phyloP scores from a whole-genome alignment of 805 yeast genomes.

The Maudiozyma barnettii region DNA sequence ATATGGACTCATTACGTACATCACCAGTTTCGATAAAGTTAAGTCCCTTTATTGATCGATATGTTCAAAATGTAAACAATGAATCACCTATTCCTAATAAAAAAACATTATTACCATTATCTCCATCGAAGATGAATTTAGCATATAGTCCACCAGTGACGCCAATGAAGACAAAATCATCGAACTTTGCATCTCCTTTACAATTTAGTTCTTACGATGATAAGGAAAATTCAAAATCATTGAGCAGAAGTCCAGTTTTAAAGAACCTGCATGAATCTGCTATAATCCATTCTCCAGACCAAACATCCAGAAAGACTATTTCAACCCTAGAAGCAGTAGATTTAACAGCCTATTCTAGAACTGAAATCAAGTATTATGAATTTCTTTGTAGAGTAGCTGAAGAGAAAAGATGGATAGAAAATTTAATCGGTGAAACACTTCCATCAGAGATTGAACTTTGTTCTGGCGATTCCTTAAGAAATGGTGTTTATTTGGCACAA shows the following conservation, averaged over 20 bases:
- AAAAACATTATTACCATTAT: slow-evolving; percentile 13
- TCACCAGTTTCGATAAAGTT: slow-evolving; percentile 14
- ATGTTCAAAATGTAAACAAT: slow-evolving; percentile 17
- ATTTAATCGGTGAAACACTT: slow-evolving; percentile 46
- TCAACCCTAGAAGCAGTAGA: background rate
- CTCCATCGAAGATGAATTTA: slow-evolving; percentile 20
- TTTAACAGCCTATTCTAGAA: slow-evolving; percentile 5
- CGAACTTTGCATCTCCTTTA: background rate
- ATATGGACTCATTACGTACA: slow-evolving; percentile 6
- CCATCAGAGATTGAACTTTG: slow-evolving; percentile 47
- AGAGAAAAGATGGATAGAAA: slow-evolving; percentile 74
- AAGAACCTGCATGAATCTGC: slow-evolving; percentile 1
- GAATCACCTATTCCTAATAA: slow-evolving; percentile 4
- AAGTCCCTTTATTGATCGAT: slow-evolving; percentile 21
- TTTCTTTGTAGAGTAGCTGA: slow-evolving; percentile 73
- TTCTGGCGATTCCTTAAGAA: slow-evolving; percentile 52
- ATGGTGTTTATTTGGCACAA: slow-evolving; percentile 81
- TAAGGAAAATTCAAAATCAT: background rate
- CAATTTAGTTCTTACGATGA: background rate
- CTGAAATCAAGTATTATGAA: slow-evolving; percentile 49
- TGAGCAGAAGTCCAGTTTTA: slow-evolving; percentile 3
- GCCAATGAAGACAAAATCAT: background rate
- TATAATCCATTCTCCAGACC: background rate
- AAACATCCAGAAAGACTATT: background rate
- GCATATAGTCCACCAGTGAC: background rate